Conservation (phyloP, 345 rosid species). For the Sisymbrium altissimum region DNA sequence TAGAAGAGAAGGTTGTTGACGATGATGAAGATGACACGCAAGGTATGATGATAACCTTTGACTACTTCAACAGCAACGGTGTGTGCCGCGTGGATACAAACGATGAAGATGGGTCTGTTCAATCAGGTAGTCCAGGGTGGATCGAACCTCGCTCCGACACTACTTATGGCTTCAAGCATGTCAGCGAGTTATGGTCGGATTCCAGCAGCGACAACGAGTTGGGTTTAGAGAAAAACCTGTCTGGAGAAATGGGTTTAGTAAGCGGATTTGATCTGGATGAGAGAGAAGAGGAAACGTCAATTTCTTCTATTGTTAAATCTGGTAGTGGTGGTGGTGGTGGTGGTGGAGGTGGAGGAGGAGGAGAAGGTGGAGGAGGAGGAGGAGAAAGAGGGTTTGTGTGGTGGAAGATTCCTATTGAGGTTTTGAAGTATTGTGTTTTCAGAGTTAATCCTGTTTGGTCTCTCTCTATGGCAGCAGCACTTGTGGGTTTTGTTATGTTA, state of each 20-base stretch:
- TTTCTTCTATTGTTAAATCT: not conserved
- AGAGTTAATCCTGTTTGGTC: conserved; percentile 83
- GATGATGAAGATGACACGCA: conserved; percentile 52
- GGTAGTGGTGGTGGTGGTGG: not conserved
- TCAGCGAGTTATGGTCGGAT: conserved; percentile 82
- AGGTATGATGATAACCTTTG: conserved; percentile 71
- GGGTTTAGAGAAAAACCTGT: conserved; percentile 25
- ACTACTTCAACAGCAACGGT: conserved; percentile 50
- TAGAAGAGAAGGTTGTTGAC: conserved; percentile 32
- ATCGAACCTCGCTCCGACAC: conserved; percentile 66
- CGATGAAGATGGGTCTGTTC: conserved; percentile 53
- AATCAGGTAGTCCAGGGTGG: conserved; percentile 91
- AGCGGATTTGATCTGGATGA: not conserved
- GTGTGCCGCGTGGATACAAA: conserved; percentile 33
- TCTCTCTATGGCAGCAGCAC: conserved; percentile 85
- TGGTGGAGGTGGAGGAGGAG: conserved; percentile 29
- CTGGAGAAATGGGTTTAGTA: not conserved
- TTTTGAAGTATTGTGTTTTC: conserved; percentile 69
- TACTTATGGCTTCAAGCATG: conserved; percentile 43
- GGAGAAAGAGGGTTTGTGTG: conserved; percentile 46
- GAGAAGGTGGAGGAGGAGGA: conserved; percentile 1
- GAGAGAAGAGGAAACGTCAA: conserved; percentile 14
- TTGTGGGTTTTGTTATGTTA: conserved; percentile 74
- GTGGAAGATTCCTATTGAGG: conserved; percentile 93
- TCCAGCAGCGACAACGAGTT: conserved; percentile 67